Base-by-base conservation (phyloP, 305 asterid genomes). In the Ilex paraguariensis region DNA sequence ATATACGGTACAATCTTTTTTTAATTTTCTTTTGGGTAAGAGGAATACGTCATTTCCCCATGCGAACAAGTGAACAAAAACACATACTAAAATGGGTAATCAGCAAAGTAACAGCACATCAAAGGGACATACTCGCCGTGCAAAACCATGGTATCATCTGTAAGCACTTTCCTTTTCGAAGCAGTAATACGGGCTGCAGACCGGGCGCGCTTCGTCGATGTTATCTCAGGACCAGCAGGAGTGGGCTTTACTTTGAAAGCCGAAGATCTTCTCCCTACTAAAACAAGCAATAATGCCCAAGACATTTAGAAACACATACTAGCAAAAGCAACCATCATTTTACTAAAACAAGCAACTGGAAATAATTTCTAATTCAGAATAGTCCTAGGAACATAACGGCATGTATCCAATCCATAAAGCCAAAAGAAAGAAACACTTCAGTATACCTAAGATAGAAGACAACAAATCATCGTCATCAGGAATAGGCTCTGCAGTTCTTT, bases 111-210 rank as follows among this genome's bases (percentile, higher is more conserved):
- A 30, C 48, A 63, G 65, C 51, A 32, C 28, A 21, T 21, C 2
- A 57, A 45, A 58, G 53, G 62, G 71, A 82, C 98, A 70, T 91
- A 91, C 98, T 91, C 98, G 76, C 98, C 98, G 55, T 92, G 98
- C 84, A 92, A 80, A 76, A 90, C 98, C 97, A 90, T 92, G 36
- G 89, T 75, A 52, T 92, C 97, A 63, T 92, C 98, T 87, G 87
- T 81, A 49, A 84, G 90, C 63, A 85, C 75, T 82, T 86, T 92
- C 84, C 97, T 81, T 82, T 92, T 92, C 65, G 77, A 69, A 59
- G 83, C 70, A 76, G 74, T 66, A 54, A 84, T 67, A 55, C 91
- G 87, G 2, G 79, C 69, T 77, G 83, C 81, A 52, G 85, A 62
- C 50, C 86, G 89, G 10, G 79, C 74, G 60, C 91, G 87, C 75